Evolutionary conservation across 768 basidiomycete species (phyloP), one percentile per base, ranked within the genome.

Genomic region (Lentinula detonsa): DNA sequence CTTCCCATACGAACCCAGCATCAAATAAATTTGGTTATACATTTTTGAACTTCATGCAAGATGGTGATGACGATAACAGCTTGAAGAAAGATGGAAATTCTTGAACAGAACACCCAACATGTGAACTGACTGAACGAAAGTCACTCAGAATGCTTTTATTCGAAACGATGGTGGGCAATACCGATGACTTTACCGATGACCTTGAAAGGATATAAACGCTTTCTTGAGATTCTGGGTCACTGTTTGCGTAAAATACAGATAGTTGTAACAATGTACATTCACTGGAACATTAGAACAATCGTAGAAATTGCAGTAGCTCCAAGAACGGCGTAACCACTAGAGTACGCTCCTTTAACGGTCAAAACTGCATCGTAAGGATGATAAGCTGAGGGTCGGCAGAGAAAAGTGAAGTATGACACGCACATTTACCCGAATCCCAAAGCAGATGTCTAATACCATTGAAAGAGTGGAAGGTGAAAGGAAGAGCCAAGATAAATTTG

Each of bases 341-440:
- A 56, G 37, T 61, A 61, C 23, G 59, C 53, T 34, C 63, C 60
- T 40, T 61, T 61, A 9, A 64, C 54, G 33, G 59, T 64, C 35
- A 64, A 37, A 48, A 61, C 63, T 64, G 21, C 40, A 34, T 28
- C 13, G 37, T 8, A 39, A 21, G 35, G 2, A 45, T 33, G 10
- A n/a, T 40, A 34, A 35, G 51, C 10, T 33, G 39, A 21, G 50
- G 7, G 37, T 8, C 13, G 23, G 23, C 1, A 23, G 16, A 34
- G 31, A 37, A 16, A 35, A 33, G 18, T 15, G 1, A 18, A 50
- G 1, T 5, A 39, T 4, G 18, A 23, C 16, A 82, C 88, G 64
- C 65, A 90, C 89, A 81, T 72, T 80, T 82, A 59, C 84, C 84
- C 60, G 75, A 69, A 68, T 91, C 90, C 90, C 89, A 91, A 35